Conservation (phyloP, 179 eudicot species). For the Vitellaria paradoxa region DNA sequence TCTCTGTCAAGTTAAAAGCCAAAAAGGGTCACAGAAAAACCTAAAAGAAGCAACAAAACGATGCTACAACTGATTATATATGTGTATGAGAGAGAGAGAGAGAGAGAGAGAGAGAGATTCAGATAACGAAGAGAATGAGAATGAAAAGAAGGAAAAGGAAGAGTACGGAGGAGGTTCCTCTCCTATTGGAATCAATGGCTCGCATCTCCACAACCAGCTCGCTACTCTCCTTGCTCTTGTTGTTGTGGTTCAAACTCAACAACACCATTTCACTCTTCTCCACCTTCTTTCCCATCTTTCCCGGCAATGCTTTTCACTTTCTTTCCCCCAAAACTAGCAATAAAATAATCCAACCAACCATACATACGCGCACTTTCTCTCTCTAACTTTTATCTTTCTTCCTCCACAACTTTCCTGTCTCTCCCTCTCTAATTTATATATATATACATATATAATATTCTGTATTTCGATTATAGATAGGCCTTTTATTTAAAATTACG, state of each 20-base stretch:
- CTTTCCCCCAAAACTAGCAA: conserved; percentile 11
- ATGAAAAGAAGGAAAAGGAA: conserved; percentile 65
- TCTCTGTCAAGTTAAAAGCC: background rate
- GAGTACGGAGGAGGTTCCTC: conserved; percentile 47
- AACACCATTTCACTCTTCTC: conserved; percentile 17
- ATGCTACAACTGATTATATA: background rate
- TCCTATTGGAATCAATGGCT: conserved; percentile 26
- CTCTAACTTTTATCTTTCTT: conserved; percentile 11
- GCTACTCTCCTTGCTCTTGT: background rate
- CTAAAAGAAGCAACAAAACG: conserved; percentile 13
- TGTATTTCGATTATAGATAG: too few species aligned
- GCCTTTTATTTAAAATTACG: too few species aligned
- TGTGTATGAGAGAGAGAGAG: conserved; percentile 15
- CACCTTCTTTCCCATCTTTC: conserved; percentile 27
- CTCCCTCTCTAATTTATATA: background rate
- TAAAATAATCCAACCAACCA: conserved; percentile 7
- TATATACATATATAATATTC: too few species aligned
- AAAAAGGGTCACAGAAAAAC: conserved; percentile 11
- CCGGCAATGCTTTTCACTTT: conserved; percentile 33
- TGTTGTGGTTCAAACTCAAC: conserved; percentile 18
- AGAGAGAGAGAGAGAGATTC: conserved; percentile 18
- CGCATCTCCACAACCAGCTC: conserved; percentile 38
- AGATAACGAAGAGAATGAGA: conserved; percentile 54
- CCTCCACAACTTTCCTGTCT: too few species aligned
- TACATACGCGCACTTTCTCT: conserved; percentile 7